Evolutionary conservation across 2,329 filamentous ascomycete species (phyloP).

Genomic region (Microthyrium microscopicum): DNA sequence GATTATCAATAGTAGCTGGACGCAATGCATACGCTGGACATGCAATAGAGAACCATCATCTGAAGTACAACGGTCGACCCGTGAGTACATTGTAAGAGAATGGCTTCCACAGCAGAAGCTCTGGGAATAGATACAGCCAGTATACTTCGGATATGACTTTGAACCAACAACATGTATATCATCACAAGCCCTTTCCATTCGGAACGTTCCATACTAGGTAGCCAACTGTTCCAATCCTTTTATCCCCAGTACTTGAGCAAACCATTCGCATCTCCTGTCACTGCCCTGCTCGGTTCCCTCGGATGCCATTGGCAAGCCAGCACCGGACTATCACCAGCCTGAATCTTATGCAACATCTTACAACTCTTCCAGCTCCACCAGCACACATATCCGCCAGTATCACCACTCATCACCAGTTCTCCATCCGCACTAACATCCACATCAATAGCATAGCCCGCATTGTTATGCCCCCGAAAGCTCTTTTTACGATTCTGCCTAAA

Average conservation of each 20-base stretch:
- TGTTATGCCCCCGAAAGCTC: constrained; percentile 89
- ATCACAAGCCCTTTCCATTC: no score
- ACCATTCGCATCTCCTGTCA: constrained; percentile 77
- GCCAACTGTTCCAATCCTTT: no score
- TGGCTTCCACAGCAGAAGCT: no score
- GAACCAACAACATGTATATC: no score
- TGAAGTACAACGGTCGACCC: no score
- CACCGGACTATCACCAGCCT: constrained; percentile 65
- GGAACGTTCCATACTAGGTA: no score
- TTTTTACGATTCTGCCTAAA: constrained; percentile 98
- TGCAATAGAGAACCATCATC: no score
- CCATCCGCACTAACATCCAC: constrained; percentile 80
- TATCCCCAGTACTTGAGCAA: constrained; percentile 88
- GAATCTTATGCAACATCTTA: constrained; percentile 96
- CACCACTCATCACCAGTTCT: constrained; percentile 74
- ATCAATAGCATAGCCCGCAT: constrained; percentile 83
- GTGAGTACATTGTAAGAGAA: no score
- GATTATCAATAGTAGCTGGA: no score
- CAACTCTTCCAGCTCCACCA: constrained; percentile 99
- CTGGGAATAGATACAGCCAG: no score
- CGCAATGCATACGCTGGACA: no score
- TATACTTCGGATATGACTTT: no score
- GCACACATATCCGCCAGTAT: constrained; percentile 75
- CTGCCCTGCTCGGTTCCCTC: constrained; percentile 91
- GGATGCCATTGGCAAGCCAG: constrained; percentile 91